Conservation (phyloP, 208 protist genomes). For the Leishmania braziliensis region DNA sequence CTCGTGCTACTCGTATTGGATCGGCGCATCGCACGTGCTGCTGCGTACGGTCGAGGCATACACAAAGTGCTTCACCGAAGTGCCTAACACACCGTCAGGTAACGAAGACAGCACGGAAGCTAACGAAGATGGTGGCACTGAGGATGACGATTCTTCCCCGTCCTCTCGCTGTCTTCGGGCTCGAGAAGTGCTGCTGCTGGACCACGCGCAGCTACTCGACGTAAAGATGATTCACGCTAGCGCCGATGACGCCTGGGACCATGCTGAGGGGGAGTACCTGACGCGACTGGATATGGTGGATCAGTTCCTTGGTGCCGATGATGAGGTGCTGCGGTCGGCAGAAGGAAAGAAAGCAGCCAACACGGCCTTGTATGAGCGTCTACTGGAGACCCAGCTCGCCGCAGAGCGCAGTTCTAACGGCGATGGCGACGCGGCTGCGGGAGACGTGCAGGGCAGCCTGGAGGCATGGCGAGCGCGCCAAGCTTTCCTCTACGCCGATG, state of each 20-base stretch:
- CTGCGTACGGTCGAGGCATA: conserved; percentile 53
- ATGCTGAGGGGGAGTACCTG: conserved; percentile 33
- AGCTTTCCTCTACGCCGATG: conserved; percentile 46
- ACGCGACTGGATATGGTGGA: conserved; percentile 31
- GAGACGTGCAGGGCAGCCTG: not conserved
- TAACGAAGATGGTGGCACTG: not conserved
- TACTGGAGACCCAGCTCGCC: not conserved
- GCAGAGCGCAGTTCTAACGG: not conserved
- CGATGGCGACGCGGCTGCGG: not conserved
- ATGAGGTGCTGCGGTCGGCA: conserved; percentile 16
- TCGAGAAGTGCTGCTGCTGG: conserved; percentile 61
- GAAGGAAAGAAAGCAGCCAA: not conserved
- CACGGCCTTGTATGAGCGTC: conserved; percentile 16
- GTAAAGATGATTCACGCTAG: conserved; percentile 14
- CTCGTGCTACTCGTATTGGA: conserved; percentile 98
- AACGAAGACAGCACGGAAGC: not conserved
- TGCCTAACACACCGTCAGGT: not conserved
- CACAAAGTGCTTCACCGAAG: conserved; percentile 27
- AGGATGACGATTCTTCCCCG: not conserved
- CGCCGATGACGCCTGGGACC: conserved; percentile 39
- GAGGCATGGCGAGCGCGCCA: conserved; percentile 9
- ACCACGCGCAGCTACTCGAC: conserved; percentile 75
- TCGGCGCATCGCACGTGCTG: conserved; percentile 87
- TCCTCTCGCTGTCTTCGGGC: conserved; percentile 34
- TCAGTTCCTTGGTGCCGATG: conserved; percentile 40